phyloP scores from a whole-genome alignment of 345 rosid genomes.

The Salix caprea region DNA sequence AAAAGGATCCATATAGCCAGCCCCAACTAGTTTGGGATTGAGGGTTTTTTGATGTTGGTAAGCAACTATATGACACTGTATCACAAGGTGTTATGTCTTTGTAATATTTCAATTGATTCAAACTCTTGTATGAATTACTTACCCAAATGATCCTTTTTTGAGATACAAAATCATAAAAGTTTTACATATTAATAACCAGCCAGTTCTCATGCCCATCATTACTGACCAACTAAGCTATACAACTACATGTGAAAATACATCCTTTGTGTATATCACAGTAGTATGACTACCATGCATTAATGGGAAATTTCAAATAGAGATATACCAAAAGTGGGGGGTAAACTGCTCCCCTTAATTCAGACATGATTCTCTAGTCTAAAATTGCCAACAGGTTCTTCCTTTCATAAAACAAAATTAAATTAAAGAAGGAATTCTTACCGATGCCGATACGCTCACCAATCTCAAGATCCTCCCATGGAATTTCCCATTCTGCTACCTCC shows the following conservation, averaged over 20 bases:
- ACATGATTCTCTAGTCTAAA: background rate
- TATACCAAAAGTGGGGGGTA: background rate
- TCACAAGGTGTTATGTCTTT: background rate
- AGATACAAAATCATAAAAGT: background rate
- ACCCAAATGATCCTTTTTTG: background rate
- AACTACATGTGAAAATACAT: background rate
- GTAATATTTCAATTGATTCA: background rate
- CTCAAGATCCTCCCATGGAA: conserved; percentile 90
- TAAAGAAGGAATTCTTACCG: conserved; percentile 48
- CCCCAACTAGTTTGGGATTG: background rate
- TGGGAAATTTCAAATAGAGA: background rate
- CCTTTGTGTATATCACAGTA: background rate
- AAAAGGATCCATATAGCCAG: background rate
- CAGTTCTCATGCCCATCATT: background rate
- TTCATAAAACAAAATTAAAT: background rate
- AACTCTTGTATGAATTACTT: background rate
- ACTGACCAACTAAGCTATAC: background rate
- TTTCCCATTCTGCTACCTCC: conserved; percentile 86
- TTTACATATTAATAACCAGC: background rate
- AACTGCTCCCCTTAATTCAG: background rate
- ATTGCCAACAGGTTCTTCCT: background rate
- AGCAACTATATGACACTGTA: background rate
- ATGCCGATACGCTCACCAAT: conserved; percentile 99
- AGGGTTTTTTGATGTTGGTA: background rate
- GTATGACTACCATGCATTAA: background rate